These are phyloP conservation scores for Penicillium cosmopolitanum DNA, from an alignment of 495 filamentous ascomycete genomes.

Conservation along the genomic window DNA sequence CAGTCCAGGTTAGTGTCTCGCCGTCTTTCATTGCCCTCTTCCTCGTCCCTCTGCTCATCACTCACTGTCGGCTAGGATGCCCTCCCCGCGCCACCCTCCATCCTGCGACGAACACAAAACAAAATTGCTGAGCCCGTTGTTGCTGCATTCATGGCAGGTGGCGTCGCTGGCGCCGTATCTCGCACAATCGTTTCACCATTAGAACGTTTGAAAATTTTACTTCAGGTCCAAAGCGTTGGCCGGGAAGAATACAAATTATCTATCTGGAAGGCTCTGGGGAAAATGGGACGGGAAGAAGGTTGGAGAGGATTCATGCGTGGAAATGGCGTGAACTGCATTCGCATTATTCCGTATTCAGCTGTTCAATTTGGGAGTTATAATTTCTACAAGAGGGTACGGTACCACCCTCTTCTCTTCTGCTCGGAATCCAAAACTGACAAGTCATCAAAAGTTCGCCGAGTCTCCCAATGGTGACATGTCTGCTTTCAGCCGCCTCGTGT, in stretches of 20 bases:
- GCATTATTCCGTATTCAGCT: conserved; percentile 96
- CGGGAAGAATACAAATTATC: conserved; percentile 89
- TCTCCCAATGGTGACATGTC: conserved; percentile 68
- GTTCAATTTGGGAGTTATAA: conserved; percentile 98
- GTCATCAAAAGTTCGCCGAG: conserved; percentile 70
- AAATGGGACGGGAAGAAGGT: conserved; percentile 97
- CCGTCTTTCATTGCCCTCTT: not conserved
- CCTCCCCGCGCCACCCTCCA: conserved; percentile 13
- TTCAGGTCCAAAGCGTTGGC: conserved; percentile 92
- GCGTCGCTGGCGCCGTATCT: conserved; percentile 94
- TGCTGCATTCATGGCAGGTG: conserved; percentile 94
- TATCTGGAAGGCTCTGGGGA: conserved; percentile 81
- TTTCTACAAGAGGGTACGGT: conserved; percentile 86
- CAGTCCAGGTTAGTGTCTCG: conserved; percentile 31
- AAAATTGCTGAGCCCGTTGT: conserved; percentile 69
- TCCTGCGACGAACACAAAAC: conserved; percentile 24
- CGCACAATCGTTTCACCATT: conserved; percentile 95
- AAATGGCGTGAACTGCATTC: conserved; percentile 97
- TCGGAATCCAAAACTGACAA: not conserved
- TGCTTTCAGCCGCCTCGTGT: conserved; percentile 72
- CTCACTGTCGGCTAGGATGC: conserved; percentile 11
- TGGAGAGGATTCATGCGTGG: conserved; percentile 96
- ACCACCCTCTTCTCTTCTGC: not conserved
- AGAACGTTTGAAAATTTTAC: conserved; percentile 94
- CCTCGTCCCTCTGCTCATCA: not conserved